Base-by-base conservation (phyloP, 2,329 filamentous ascomycete species). In the Aspergillus sp. region DNA sequence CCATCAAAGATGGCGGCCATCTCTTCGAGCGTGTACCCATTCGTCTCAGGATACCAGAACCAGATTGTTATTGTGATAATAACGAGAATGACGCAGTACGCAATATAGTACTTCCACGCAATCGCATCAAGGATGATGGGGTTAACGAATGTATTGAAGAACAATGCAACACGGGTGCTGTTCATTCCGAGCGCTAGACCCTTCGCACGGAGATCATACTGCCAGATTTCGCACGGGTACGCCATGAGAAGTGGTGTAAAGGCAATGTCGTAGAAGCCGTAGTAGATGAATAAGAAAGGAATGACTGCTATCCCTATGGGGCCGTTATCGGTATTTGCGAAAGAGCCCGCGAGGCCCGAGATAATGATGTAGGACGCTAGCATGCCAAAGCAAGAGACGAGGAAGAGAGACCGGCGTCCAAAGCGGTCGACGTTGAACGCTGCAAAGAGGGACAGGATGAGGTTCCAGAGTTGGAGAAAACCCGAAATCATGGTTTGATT, bases 221-320 rank as follows among this genome's bases (percentile, higher is more conserved):
- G 85, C 17, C 87, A 78, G 34, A 88, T 78, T 74, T 88, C 86
- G 7, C 86, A 80, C 1, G 84, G 81, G 65, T 88, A 88, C 45
- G 61, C 63, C 2, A 87, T 80, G 11, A 87, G 77, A 47, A 88
- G 78, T 52, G 85, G 84, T 0, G 83, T 86, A 73, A 85, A 87
- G 51, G 83, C 85, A 60, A 88, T 84, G 64, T 85, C 84, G 73
- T 87, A 87, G 67, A 84, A 85, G 68, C 85, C 78, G 57, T 83
- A 82, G 67, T 87, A 88, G 22, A 86, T 74, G 81, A 86, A 88
- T 64, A 88, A 81, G 66, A 86, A 86, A 23, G 82, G 81, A 31
- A 88, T 80, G 67, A 87, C 84, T 6, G 68, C 62, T 9, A 34
- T 48, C 0, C 64, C 66, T 6, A 65, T 59, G 7, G 60, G 43